Evolutionary conservation across 1,284 basidiomycete species (phyloP).

Genomic region (Fomes fomentarius): DNA sequence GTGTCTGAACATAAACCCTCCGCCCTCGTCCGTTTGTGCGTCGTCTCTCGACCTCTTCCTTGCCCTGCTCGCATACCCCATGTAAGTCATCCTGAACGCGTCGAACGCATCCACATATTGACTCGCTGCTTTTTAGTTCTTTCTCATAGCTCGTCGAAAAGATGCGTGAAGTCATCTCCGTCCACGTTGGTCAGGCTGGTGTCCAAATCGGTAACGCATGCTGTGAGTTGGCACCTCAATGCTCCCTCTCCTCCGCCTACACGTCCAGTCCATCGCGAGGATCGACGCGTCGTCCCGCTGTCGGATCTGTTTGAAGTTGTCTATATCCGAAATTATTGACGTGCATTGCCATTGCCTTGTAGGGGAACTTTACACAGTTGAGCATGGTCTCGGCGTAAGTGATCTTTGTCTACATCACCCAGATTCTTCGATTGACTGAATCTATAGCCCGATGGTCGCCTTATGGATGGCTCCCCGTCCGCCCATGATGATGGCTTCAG

Average conservation of each 20-base stretch:
- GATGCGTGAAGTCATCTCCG: constrained; percentile 93
- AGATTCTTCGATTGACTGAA: constrained; percentile 12
- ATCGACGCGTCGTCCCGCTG: constrained; percentile 35
- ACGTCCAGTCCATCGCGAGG: background rate
- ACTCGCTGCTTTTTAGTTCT: constrained; percentile 4
- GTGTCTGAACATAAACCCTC: constrained; percentile 30
- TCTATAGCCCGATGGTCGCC: constrained; percentile 86
- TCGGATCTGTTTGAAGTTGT: background rate
- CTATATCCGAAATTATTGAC: constrained; percentile 9
- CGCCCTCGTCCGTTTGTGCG: constrained; percentile 28
- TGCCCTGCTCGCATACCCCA: constrained; percentile 28
- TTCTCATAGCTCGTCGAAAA: constrained; percentile 31
- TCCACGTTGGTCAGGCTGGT: constrained; percentile 95
- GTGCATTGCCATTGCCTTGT: constrained; percentile 21
- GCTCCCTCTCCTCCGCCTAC: constrained; percentile 16
- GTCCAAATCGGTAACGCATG: constrained; percentile 97
- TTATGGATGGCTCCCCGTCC: constrained; percentile 78
- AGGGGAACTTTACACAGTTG: constrained; percentile 91
- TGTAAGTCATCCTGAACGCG: constrained; percentile 28
- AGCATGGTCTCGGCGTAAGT: constrained; percentile 95
- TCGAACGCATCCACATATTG: background rate
- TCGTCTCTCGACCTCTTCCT: constrained; percentile 39
- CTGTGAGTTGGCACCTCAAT: constrained; percentile 59
- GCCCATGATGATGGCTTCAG: constrained; percentile 90
- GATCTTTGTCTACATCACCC: constrained; percentile 13